Evolutionary conservation across 2,329 filamentous ascomycete genomes (phyloP).

Genomic region (Penicillium psychrosexuale): DNA sequence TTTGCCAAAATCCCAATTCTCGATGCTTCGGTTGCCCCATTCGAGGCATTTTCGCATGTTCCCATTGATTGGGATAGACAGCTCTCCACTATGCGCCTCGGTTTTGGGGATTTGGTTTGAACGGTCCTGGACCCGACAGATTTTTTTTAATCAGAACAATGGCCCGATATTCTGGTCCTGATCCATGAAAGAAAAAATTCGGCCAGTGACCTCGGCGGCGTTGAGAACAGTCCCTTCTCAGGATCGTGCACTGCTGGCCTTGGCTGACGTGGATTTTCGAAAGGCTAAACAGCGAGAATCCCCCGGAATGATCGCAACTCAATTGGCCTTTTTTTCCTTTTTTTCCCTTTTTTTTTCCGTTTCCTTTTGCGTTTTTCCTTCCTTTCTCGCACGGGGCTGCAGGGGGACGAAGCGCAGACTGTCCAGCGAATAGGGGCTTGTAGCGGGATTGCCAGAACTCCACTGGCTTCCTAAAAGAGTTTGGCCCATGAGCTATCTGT

Average conservation of each 20-base stretch:
- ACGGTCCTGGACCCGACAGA: slow-evolving; percentile 1
- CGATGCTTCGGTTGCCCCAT: slow-evolving; percentile 7
- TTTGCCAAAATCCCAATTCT: slow-evolving; percentile 2
- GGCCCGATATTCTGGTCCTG: background rate
- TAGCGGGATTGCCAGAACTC: background rate
- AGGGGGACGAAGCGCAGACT: slow-evolving; percentile 23
- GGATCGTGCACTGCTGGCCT: slow-evolving; percentile 16
- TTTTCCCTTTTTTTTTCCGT: background rate
- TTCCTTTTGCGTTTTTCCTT: background rate
- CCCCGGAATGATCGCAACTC: slow-evolving; percentile 30
- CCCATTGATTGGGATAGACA: background rate
- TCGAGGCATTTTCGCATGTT: slow-evolving; percentile 5
- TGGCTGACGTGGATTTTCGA: slow-evolving; percentile 29
- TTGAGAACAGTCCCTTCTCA: background rate
- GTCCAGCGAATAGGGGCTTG: slow-evolving; percentile 6
- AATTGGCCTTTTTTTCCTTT: background rate
- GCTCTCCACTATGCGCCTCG: slow-evolving; percentile 7
- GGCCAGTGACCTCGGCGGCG: slow-evolving; percentile 1
- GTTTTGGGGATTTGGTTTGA: background rate
- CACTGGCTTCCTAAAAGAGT: slow-evolving; percentile 19
- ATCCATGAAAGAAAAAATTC: background rate
- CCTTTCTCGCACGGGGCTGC: slow-evolving; percentile 23
- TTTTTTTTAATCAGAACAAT: background rate
- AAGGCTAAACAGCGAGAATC: slow-evolving; percentile 28
- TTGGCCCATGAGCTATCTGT: slow-evolving; percentile 12